Evolutionary conservation across 768 basidiomycete species (phyloP).

Genomic region (Rhizopogon sp.): DNA sequence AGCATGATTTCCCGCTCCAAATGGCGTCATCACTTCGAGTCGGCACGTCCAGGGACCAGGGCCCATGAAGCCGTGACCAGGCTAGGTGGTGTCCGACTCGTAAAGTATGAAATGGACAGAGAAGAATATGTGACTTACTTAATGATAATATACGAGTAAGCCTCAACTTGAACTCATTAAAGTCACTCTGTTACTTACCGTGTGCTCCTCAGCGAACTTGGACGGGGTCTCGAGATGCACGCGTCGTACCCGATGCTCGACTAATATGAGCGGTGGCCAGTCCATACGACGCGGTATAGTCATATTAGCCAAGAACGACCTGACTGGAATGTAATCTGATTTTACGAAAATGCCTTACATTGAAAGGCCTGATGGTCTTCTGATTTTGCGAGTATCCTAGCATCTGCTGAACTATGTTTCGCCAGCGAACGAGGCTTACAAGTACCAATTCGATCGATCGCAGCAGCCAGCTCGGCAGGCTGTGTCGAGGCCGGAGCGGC

Average conservation of each 20-base stretch:
- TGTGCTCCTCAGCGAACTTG: conserved; percentile 40
- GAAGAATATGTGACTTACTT: conserved; percentile 67
- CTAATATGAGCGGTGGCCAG: conserved; percentile 78
- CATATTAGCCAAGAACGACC: conserved; percentile 51
- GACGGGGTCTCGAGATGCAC: conserved; percentile 55
- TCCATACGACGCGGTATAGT: conserved; percentile 44
- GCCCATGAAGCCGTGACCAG: conserved; percentile 58
- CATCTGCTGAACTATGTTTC: neutral
- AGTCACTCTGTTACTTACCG: neutral
- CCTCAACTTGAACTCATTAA: conserved; percentile 8
- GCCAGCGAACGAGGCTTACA: conserved; percentile 22
- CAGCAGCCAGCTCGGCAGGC: neutral
- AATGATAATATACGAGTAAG: conserved; percentile 76
- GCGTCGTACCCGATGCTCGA: conserved; percentile 64
- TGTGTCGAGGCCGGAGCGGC: neutral
- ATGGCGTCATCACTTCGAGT: conserved; percentile 33
- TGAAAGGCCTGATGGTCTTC: conserved; percentile 21
- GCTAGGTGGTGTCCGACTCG: conserved; percentile 49
- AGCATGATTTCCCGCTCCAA: conserved; percentile 20
- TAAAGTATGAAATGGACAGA: conserved; percentile 52
- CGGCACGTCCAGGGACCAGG: conserved; percentile 25
- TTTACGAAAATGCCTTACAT: conserved; percentile 43
- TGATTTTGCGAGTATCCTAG: too few relatives aligned
- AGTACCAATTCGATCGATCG: conserved; percentile 13
- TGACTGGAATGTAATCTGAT: conserved; percentile 53